Evolutionary conservation across 2,329 filamentous ascomycete genomes (phyloP), one percentile per base, ranked within the genome.

Genomic region (Arthrobotrys sinensis): DNA sequence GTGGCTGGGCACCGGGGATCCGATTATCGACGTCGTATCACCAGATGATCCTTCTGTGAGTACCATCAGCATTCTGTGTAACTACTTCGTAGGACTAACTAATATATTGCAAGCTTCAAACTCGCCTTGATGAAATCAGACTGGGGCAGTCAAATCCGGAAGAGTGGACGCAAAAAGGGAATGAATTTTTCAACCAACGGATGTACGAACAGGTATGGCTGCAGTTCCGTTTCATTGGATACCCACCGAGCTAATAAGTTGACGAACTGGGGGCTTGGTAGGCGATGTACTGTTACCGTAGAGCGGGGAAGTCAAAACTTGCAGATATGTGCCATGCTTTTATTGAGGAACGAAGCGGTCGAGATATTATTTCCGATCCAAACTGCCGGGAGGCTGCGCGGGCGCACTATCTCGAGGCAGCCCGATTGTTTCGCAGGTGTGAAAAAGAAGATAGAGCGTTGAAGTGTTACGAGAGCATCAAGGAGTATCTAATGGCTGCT

Each of bases 391-490:
- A 4, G 10, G 19, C 3, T 28, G 63, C 68, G 5, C 11, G 19
- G 46, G n/a, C 8, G 21, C 46, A 64, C n/a, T 71, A 71, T 19
- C 6, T 63, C 4, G 34, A 55, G 24, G 68, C 68, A 24, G 68
- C 57, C n/a, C 21, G 24, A 24, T 34, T 71, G 14, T 71, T 53
- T 24, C 19, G 40, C 3, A 36, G 19, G 5, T 71, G 68, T 8
- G 34, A 55, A 21, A 40, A 19, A 11, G 10, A 43, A 11, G 57
- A 71, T n/a, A 71, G 36, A 14, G 68, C 57, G 2, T 8, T 71
- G 6, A 71, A 53, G 16, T 71, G 68, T 32, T 64, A 52, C 8
- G 68, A 71, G 24, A 71, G 68, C 21, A 71, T 71, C 4, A 64
- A 55, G 38, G 68, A 55, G 4, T 71, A 52, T 21, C 8, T 34